A percentile compares a stretch with the other conserved stretches of the same genome.
Conservation (phyloP, 164 flowering plant genomes). For the Litsea cubeba region DNA sequence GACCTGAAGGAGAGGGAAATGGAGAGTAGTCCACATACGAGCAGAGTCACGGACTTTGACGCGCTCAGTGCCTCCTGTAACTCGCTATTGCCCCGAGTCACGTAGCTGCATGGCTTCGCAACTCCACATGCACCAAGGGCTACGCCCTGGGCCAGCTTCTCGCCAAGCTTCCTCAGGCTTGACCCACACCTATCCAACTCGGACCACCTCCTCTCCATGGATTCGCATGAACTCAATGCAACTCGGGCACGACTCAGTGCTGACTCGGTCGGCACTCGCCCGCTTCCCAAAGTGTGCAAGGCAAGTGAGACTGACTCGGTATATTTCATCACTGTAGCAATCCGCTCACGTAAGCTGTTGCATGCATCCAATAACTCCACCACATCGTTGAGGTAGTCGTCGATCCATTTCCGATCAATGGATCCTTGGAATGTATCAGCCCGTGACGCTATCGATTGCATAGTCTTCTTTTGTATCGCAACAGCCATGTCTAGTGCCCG, state of each 20-base stretch:
- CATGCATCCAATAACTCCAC: slow-evolving; percentile 31
- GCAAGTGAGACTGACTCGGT: slow-evolving; percentile 13
- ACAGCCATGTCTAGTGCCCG: slow-evolving; percentile 14
- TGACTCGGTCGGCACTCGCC: background rate
- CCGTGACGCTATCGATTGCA: slow-evolving; percentile 4
- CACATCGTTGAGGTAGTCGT: slow-evolving; percentile 19
- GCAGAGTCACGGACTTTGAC: slow-evolving; percentile 22
- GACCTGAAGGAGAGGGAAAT: slow-evolving; percentile 30
- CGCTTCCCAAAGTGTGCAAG: slow-evolving; percentile 16
- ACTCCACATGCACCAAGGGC: background rate
- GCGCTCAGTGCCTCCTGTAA: slow-evolving; percentile 23
- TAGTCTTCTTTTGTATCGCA: slow-evolving; percentile 18
- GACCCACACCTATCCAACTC: slow-evolving; percentile 21
- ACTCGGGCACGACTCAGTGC: slow-evolving; percentile 13
- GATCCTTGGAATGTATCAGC: background rate
- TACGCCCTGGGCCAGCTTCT: slow-evolving; percentile 10
- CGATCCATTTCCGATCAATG: slow-evolving; percentile 6
- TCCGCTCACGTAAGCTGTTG: slow-evolving; percentile 17
- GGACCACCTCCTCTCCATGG: slow-evolving; percentile 15
- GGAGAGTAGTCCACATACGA: slow-evolving; percentile 18
- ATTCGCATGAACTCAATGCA: slow-evolving; percentile 17
- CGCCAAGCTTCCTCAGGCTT: slow-evolving; percentile 19
- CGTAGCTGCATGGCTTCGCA: background rate
- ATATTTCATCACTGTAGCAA: slow-evolving; percentile 18
- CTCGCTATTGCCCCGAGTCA: background rate